phyloP scores from a whole-genome alignment of 179 eudicot species.

The Silene vulgaris region DNA sequence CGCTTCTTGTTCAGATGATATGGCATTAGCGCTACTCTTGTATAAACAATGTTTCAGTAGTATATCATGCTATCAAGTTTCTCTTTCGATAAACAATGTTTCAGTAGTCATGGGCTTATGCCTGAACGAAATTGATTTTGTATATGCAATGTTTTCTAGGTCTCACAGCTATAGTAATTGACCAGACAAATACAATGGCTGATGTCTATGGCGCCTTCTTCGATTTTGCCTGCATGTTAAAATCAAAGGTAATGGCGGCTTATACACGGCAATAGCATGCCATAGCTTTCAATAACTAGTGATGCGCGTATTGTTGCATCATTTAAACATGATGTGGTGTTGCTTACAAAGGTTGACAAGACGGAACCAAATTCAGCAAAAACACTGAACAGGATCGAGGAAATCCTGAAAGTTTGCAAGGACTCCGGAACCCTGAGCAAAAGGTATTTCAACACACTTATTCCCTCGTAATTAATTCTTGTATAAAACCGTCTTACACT shows the following conservation, averaged over 20 bases:
- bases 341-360: conserved; percentile 48
- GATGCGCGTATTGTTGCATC: background rate
- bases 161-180: conserved; percentile 73
- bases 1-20: too few species aligned
- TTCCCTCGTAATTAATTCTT: background rate
- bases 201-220: conserved; percentile 84
- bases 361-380: conserved; percentile 64
- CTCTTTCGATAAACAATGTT: too few species aligned
- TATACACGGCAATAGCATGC: background rate
- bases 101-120: too few species aligned
- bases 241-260: conserved; percentile 53
- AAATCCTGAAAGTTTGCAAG: conserved; percentile 57
- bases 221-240: conserved; percentile 68
- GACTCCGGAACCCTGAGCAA: conserved; percentile 60
- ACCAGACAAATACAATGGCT: conserved; percentile 55
- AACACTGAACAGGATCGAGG: conserved; percentile 56
- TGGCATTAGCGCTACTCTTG: too few species aligned
- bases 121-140: background rate
- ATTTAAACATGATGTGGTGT: background rate
- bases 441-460: conserved; percentile 38
- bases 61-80: too few species aligned
- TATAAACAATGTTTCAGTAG: too few species aligned
- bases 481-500: too few species aligned
- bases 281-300: background rate
- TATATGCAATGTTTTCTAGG: conserved; percentile 37